Evolutionary conservation across 169 alveolate species (phyloP), one percentile per base, ranked within the genome.

Genomic region (Eimeria nieschulzi): DNA sequence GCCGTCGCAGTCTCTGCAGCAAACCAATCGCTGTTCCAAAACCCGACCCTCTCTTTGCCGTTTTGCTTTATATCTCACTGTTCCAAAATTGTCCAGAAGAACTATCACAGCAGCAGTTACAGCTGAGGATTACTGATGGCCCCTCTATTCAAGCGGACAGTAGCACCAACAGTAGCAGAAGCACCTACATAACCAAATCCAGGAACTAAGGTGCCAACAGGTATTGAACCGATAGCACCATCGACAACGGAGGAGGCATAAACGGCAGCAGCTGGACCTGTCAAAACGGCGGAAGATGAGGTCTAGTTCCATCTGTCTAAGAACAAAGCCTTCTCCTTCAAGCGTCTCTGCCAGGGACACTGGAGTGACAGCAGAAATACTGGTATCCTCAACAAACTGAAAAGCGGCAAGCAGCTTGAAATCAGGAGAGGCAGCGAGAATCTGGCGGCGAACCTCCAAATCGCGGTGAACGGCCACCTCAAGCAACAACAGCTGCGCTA

Each of bases 321-420:
- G 25, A 85, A 72, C 85, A 46, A 26, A 85, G 66, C 85, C 85
- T 82, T 80, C 88, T 53, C 64, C 93, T 54, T 64, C 93, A 71
- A 71, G 94, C 96, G 84, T 63, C 55, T 90, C 93, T 17, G 90
- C 76, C 53, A 90, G 76, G 15, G 93, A 90, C 53, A 83, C 59
- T 12, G 94, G 91, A 23, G 96, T 88, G 25, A 94, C 54, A 19
- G 72, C 92, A 19, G 97, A 97, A 39, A 66, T 54, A 21, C 87
- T 90, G 19, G 92, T 71, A 19, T 71, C 70, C 61, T 96, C 98
- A 71, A 95, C 91, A 53, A 93, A 68, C 55, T 94, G 96, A 84
- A 96, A 96, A 46, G 97, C 97, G 83, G 95, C 97, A 56, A 92
- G 91, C 33, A 95, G 84, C 87, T 94, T 95, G 95, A 96, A 96